Percentiles rank a stretch among this genome's conserved stretches.
phyloP scores from a whole-genome alignment of 441 rosid species.

The Theobroma grandiflorum region DNA sequence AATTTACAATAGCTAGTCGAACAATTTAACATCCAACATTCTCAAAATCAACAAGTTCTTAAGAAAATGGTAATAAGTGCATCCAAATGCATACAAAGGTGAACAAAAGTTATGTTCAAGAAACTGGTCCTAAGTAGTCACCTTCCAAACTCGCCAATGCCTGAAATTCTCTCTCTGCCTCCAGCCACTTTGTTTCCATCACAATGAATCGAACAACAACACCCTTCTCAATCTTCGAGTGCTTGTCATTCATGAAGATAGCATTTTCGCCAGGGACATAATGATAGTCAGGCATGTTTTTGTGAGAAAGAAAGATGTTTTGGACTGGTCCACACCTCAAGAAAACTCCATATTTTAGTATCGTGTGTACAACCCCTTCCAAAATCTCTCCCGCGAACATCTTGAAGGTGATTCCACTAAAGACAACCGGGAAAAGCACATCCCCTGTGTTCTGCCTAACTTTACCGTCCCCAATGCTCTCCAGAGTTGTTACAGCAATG shows the following conservation, averaged over 20 bases:
- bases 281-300: conserved; percentile 66
- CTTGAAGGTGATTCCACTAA: conserved; percentile 80
- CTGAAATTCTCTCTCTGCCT: conserved; percentile 84
- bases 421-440: conserved; percentile 75
- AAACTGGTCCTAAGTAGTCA: conserved; percentile 76
- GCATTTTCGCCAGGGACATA: conserved; percentile 73
- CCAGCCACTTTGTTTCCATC: conserved; percentile 75
- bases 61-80: background rate
- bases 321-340: conserved; percentile 76
- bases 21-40: background rate
- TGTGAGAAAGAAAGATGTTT: conserved; percentile 55
- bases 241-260: conserved; percentile 67
- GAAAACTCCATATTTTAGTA: conserved; percentile 84
- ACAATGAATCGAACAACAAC: conserved; percentile 60
- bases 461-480: conserved; percentile 76
- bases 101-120: background rate
- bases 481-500: conserved; percentile 62
- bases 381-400: conserved; percentile 78
- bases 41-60: background rate
- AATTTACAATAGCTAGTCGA: background rate
- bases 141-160: conserved; percentile 85
- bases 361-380: conserved; percentile 72
- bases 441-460: conserved; percentile 77
- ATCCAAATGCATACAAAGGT: background rate
- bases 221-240: conserved; percentile 64